phyloP scores from a whole-genome alignment of 192 early-diverging fungal genomes.

The Coemansia sp. region DNA sequence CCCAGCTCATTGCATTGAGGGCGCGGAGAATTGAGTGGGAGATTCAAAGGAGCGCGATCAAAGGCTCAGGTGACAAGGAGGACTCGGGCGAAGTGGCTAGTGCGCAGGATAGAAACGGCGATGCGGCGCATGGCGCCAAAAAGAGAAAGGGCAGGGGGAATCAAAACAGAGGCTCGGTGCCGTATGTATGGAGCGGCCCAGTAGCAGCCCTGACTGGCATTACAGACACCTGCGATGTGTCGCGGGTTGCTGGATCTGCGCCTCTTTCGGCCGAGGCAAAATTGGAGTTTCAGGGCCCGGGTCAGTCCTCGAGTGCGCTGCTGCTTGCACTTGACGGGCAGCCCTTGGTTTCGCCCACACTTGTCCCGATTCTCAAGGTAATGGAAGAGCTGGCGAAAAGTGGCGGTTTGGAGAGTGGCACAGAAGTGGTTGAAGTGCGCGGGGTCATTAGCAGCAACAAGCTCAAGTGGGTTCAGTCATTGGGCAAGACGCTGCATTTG shows the following conservation, averaged over 20 bases:
- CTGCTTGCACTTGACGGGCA: background rate
- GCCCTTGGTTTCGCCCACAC: slow-evolving; percentile 8
- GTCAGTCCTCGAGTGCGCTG: background rate
- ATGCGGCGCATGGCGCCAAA: background rate
- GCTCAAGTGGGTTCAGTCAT: slow-evolving; percentile 16
- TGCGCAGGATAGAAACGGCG: background rate
- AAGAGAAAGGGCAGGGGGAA: background rate
- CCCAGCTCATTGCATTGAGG: slow-evolving; percentile 18
- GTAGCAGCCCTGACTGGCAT: background rate
- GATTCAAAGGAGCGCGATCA: background rate
- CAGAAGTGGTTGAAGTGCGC: background rate
- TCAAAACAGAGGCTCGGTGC: background rate
- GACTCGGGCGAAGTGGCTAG: background rate
- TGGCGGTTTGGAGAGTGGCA: background rate
- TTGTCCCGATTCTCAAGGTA: background rate
- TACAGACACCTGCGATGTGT: background rate
- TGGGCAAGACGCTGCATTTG: background rate
- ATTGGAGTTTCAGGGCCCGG: background rate
- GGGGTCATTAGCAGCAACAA: slow-evolving; percentile 6
- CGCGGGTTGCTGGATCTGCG: background rate
- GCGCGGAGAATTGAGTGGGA: slow-evolving; percentile 27
- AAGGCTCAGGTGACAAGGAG: background rate
- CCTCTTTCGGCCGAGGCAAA: background rate
- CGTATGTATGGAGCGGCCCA: slow-evolving; percentile 31
- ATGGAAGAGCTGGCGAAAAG: background rate